These are phyloP conservation scores for Musa acuminata DNA, from an alignment of 176 grass and related monocot genomes.

Conservation along the genomic window DNA sequence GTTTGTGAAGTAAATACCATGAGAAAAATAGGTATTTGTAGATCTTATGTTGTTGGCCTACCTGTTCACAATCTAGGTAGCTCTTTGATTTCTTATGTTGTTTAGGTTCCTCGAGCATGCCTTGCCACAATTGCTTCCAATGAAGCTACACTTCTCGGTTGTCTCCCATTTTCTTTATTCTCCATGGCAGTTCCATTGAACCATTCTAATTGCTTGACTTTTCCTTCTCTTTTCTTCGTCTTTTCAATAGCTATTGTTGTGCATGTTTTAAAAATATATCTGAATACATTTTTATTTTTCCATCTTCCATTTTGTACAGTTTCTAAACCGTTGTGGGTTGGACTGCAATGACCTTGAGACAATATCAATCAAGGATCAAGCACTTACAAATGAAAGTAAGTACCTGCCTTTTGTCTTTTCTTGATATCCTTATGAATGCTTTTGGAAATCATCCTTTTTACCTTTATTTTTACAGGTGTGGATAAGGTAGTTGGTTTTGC, in stretches of 20 bases:
- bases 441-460: conserved; percentile 4
- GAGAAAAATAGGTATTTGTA: too few relatives aligned
- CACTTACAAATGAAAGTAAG: conserved; percentile 92
- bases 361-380: conserved; percentile 89
- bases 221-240: not conserved
- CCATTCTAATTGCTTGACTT: not conserved
- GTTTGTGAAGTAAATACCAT: too few relatives aligned
- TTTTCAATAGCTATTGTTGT: not conserved
- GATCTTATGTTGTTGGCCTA: too few relatives aligned
- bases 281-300: not conserved
- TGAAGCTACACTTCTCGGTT: not conserved
- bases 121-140: not conserved
- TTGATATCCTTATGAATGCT: conserved; percentile 17
- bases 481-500: conserved; percentile 94
- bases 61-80: not conserved
- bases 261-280: not conserved
- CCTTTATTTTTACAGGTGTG: conserved; percentile 44
- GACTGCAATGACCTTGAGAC: conserved; percentile 87
- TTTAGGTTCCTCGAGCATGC: not conserved
- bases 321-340: conserved; percentile 62
- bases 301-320: conserved; percentile 37
- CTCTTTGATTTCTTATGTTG: not conserved
- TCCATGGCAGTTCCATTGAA: not conserved
- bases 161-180: not conserved
- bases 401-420: conserved; percentile 6